phyloP scores from a whole-genome alignment of 305 asterid genomes.

The Fraxinus platypoda region DNA sequence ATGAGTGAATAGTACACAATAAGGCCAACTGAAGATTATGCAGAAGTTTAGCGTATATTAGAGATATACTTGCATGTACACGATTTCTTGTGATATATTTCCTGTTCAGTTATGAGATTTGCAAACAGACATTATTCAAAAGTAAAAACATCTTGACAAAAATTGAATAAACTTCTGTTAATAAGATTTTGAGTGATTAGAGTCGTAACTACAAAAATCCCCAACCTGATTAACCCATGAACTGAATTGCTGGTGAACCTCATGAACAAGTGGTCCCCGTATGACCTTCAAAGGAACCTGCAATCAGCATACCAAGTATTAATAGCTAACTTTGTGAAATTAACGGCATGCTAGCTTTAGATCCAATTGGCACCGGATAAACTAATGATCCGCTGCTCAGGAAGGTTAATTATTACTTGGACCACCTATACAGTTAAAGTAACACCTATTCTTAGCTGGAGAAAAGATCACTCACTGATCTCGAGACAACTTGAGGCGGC shows the following conservation, averaged over 20 bases:
- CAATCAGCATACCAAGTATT: constrained; percentile 11
- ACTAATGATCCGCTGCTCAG: not conserved
- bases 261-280: constrained; percentile 73
- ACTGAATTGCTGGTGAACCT: constrained; percentile 76
- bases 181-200: not conserved
- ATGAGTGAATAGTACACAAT: not conserved
- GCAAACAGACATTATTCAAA: constrained; percentile 2
- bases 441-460: not conserved
- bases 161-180: not conserved
- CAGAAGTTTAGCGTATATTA: not conserved
- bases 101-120: not conserved
- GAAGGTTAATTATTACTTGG: not conserved
- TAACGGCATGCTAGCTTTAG: not conserved
- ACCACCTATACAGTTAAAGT: not conserved
- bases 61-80: not conserved
- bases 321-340: not conserved
- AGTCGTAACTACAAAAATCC: not conserved
- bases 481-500: constrained; percentile 54
- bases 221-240: constrained; percentile 78
- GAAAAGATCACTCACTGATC: constrained; percentile 51
- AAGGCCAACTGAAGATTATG: not conserved
- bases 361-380: not conserved
- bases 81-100: not conserved
- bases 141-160: not conserved
- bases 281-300: constrained; percentile 66